Base-by-base conservation (phyloP, 352 stramenopile species). In the Phytophthora multivora region DNA sequence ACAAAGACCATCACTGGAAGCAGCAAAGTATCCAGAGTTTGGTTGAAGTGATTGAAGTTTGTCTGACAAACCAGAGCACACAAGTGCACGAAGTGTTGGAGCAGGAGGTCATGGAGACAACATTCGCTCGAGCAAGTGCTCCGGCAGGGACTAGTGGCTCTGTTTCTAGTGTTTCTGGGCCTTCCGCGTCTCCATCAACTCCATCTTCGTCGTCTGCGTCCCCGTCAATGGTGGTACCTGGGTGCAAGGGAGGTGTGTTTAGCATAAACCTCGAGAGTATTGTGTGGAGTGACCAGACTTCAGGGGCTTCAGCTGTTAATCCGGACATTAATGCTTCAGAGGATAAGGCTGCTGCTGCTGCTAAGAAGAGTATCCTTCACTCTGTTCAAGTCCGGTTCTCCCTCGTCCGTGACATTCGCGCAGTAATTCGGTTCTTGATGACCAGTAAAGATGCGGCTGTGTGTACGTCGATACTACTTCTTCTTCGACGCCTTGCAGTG, bases 231-330 rank as follows among this genome's bases (percentile, higher is more conserved):
- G 49, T 61, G 13, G 42, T 52, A 35, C 38, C 71, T 2, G 67
- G 57, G 38, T 66, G 70, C 9, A 74, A 88, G 68, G 82, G 83
- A 21, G 83, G 86, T 8, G 85, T 91, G 15, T 86, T 93, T 30
- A 84, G 73, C 36, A 82, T 94, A 50, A 89, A 85, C 23, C 56
- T 93, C 6, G 82, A 94, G 41, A 88, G 75, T 45, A 94, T 94
- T 56, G 82, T 91, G 7, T 94, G 86, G 86, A 94, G 81, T 48
- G 86, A 94, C 39, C 81, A 91, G 39, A 51, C 66, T 10, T 23
- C 57, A 25, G 38, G 55, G 9, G 21, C 43, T 30, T 26, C 53
- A 28, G 66, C 50, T 8, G 43, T 25, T 51, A 63, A 52, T 31
- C 39, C 48, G 7, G 72, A 70, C 26, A 48, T 25, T 26, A 73